Base-by-base conservation (phyloP, 1,139 yeast species). In the Pichia sp. region DNA sequence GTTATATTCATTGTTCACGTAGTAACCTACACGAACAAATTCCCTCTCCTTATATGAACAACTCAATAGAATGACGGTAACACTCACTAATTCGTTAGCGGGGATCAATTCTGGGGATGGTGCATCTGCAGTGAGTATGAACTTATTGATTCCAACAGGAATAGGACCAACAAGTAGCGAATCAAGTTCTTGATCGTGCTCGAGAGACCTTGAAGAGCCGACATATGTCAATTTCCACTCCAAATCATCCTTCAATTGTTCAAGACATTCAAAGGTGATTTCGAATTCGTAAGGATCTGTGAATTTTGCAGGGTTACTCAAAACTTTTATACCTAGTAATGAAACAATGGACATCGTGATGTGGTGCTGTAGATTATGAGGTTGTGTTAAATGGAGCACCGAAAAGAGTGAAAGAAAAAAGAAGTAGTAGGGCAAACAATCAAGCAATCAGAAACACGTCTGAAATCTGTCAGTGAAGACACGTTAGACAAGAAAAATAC, bases 171-270 rank as follows among this genome's bases (percentile, higher is more conserved):
- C 99, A 19, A 93, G 66, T 31, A 93, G 78, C 2, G 96, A 86
- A 55, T 91, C 99, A 39, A 91, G 66, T 56, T 88, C 97, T 61
- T 93, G 98, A 59, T 91, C 99, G 51, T 91, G 96, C 49, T 91
- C 96, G 41, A 86, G 59, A 24, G 96, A 86, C 37, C 93, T 72
- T 1, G 96, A 87, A 8, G 95, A 84, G 2, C 99, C 98, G 34
- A 91, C 98, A 51, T 91, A 91, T 4, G 96, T 91, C 45, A 91
- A 66, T 58, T 91, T 91, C 98, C 98, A 91, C 59, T 93, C 98
- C 43, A 91, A 67, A 58, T 91, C 97, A 55, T 88, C 93, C 55
- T 83, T 84, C 47, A 91, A 66, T 1, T 95, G 88, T 58, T 91
- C 98, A 35, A 91, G 67, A 58, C 98, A 91, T 59, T 91, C 98